Conservation (phyloP, 73 alveolate genomes). For the Blepharisma japonicum region DNA sequence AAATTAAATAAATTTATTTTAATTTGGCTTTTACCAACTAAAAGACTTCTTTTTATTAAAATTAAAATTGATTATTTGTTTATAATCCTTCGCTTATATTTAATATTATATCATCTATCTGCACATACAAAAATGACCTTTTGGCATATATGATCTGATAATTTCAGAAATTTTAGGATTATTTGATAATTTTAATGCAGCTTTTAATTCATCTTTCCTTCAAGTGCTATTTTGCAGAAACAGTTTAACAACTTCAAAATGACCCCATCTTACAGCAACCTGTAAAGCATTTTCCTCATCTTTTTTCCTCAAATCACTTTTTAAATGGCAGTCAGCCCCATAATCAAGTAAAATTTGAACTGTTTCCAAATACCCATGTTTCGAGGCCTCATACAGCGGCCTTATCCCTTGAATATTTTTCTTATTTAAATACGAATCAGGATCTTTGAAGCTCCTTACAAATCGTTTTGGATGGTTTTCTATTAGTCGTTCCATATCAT, state of each 20-base stretch:
- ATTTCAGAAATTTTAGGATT: not conserved
- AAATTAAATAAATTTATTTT: no score
- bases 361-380: constrained; percentile 38
- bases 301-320: not conserved
- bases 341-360: constrained; percentile 34
- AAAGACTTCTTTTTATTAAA: no score
- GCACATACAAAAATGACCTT: no score
- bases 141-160: not conserved
- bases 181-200: not conserved
- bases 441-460: not conserved
- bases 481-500: not conserved
- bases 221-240: not conserved
- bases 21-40: no score
- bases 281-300: constrained; percentile 43
- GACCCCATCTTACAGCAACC: constrained; percentile 56
- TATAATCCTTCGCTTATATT: no score
- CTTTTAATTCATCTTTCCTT: not conserved
- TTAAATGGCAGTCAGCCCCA: constrained; percentile 46
- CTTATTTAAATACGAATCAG: constrained; percentile 13
- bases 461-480: not conserved
- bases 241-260: not conserved
- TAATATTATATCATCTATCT: no score
- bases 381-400: constrained; percentile 52
- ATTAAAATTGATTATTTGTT: no score
- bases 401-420: not conserved